phyloP scores from a whole-genome alignment of 345 rosid species.

The Camelina laxa region DNA sequence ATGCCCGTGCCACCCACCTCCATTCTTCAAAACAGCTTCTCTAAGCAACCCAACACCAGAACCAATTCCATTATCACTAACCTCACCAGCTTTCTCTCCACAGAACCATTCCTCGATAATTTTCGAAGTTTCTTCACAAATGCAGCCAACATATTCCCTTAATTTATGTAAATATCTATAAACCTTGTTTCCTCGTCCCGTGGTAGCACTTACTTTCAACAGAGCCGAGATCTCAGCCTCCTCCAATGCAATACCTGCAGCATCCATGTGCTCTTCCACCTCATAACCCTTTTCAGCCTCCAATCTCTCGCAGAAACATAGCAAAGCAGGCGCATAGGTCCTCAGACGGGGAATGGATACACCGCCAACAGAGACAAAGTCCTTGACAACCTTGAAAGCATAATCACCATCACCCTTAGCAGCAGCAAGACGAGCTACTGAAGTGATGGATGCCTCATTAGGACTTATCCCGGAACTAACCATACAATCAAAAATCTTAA shows the following conservation, averaged over 20 bases:
- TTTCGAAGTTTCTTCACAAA: constrained; percentile 58
- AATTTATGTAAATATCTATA: constrained; percentile 77
- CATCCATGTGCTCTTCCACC: constrained; percentile 72
- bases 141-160: constrained; percentile 63
- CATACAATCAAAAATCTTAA: constrained; percentile 64
- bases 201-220: constrained; percentile 65
- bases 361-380: constrained; percentile 48
- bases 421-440: constrained; percentile 68
- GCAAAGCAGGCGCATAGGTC: constrained; percentile 75
- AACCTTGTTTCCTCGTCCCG: constrained; percentile 58
- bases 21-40: constrained; percentile 60
- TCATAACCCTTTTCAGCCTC: constrained; percentile 77
- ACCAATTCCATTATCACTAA: constrained; percentile 35
- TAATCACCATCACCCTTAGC: constrained; percentile 75
- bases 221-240: constrained; percentile 70
- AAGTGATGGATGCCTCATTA: constrained; percentile 75
- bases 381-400: constrained; percentile 67
- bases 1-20: constrained; percentile 94
- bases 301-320: constrained; percentile 68
- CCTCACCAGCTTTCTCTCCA: constrained; percentile 46
- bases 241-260: constrained; percentile 61
- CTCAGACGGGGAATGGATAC: constrained; percentile 60
- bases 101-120: constrained; percentile 68
- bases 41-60: constrained; percentile 47
- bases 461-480: constrained; percentile 52